phyloP scores from a whole-genome alignment of 139 green algal genomes.

The Haematococcus lacustris region DNA sequence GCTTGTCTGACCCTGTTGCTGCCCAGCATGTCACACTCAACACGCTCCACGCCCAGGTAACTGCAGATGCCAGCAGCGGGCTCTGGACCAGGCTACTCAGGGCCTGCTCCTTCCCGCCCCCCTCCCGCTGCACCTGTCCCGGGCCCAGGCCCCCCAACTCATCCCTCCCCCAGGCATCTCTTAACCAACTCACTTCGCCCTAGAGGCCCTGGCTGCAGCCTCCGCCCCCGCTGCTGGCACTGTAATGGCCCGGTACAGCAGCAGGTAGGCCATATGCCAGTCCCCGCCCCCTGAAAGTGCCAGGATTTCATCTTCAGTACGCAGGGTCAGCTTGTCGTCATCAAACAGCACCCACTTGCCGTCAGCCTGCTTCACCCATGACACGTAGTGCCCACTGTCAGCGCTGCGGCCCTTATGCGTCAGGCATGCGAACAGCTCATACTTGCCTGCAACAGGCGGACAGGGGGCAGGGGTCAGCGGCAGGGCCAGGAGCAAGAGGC shows the following conservation, averaged over 20 bases:
- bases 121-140: no score
- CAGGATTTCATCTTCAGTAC: slow-evolving; percentile 83
- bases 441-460: slow-evolving; percentile 57
- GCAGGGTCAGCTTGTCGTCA: slow-evolving; percentile 79
- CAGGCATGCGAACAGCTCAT: slow-evolving; percentile 85
- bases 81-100: no score
- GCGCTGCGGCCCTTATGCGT: slow-evolving; percentile 97
- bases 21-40: no score
- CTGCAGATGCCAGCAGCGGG: no score
- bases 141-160: no score
- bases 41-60: no score
- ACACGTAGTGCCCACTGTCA: slow-evolving; percentile 94
- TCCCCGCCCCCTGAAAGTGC: slow-evolving; percentile 85
- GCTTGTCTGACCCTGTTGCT: no score
- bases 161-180: no score
- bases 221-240: slow-evolving; percentile 29
- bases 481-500: no score
- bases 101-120: no score
- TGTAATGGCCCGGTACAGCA: slow-evolving; percentile 75
- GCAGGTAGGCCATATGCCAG: slow-evolving; percentile 96
- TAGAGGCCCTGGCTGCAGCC: no score
- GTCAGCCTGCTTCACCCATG: slow-evolving; percentile 88
- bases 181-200: no score
- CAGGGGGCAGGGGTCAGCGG: not conserved
- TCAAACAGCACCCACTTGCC: slow-evolving; percentile 93